phyloP scores from a whole-genome alignment of 331 rosid species.

The Quercus phellos region DNA sequence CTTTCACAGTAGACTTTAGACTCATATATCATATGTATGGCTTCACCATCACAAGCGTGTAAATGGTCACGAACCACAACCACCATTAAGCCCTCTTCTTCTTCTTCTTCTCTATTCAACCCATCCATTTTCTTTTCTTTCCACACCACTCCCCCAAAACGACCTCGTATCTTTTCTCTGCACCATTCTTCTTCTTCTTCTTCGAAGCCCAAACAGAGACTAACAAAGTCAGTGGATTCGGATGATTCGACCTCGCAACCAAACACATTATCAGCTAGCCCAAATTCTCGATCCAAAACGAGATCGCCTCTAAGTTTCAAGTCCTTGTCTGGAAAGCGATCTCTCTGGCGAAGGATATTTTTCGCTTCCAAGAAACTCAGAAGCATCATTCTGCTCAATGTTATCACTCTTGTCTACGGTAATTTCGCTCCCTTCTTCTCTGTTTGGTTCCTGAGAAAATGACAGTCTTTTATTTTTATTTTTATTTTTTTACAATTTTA shows the following conservation, averaged over 20 bases:
- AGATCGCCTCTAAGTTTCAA: constrained; percentile 9
- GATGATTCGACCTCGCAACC: constrained; percentile 17
- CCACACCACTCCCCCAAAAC: constrained; percentile 17
- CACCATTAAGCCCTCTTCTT: constrained; percentile 4
- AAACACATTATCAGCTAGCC: not conserved
- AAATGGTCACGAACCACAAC: constrained; percentile 21
- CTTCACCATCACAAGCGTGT: constrained; percentile 25
- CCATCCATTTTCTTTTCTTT: constrained; percentile 9
- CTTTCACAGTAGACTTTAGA: no score
- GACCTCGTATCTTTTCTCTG: constrained; percentile 27
- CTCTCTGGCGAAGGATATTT: constrained; percentile 44
- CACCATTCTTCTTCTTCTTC: constrained; percentile 15
- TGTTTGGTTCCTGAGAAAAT: not conserved
- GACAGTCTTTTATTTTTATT: not conserved
- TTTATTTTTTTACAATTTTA: not conserved
- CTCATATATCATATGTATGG: constrained; percentile 24
- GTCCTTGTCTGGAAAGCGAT: constrained; percentile 31
- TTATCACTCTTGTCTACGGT: constrained; percentile 58
- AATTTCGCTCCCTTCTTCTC: not conserved
- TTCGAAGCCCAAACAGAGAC: constrained; percentile 7
- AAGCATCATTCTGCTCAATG: constrained; percentile 62
- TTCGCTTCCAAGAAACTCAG: constrained; percentile 57
- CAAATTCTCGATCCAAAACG: not conserved
- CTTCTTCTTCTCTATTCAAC: constrained; percentile 1
- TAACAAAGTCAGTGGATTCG: not conserved